Evolutionary conservation across 768 basidiomycete species (phyloP), one percentile per base, ranked within the genome.

Genomic region (Fistulinella prunicolor): DNA sequence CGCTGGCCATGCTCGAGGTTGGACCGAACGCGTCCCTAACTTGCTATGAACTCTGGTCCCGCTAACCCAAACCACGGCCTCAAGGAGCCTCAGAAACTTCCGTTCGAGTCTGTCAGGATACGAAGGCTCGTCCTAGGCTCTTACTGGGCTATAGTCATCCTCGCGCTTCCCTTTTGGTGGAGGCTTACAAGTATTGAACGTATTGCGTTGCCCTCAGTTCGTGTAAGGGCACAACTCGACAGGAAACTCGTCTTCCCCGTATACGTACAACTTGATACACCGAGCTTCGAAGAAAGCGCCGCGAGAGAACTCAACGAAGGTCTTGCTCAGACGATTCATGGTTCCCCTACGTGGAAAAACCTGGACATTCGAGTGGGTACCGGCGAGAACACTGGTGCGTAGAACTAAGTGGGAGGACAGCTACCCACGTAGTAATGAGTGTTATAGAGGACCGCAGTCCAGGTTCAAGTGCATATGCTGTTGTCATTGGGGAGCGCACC

Each of bases 161-260:
- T 91, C 7, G 86, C 85, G 1, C 50, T 94, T 17, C 96, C 96
- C 3, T 76, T 91, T 41, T 99, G 96, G 96, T 97, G 93, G 92
- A 76, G 74, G 42, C 85, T 88, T 22, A 98, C 96, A 5, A 89
- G 88, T 54, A 95, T 98, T 23, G 79, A 94, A 60, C 81, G 94
- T 22, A 74, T 88, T 14, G 72, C 85, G 0, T 71, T 96, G 12
- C 91, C 94, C 1, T 70, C 75, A 8, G 66, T 69, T 36, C 77
- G 80, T 19, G 83, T 94, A 28, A 64, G 65, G 34, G 72, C 75
- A 6, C 75, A 83, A 56, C 71, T 78, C 36, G 64, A 68, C 39
- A 73, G 70, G 49, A 63, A 68, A 32, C 70, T 81, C 19, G 47
- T 58, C 19, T 70, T 83, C 42, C 79, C 82, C 9, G 41, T 70